Evolutionary conservation across 768 basidiomycete species (phyloP).

Genomic region (Clavaria fumosa): DNA sequence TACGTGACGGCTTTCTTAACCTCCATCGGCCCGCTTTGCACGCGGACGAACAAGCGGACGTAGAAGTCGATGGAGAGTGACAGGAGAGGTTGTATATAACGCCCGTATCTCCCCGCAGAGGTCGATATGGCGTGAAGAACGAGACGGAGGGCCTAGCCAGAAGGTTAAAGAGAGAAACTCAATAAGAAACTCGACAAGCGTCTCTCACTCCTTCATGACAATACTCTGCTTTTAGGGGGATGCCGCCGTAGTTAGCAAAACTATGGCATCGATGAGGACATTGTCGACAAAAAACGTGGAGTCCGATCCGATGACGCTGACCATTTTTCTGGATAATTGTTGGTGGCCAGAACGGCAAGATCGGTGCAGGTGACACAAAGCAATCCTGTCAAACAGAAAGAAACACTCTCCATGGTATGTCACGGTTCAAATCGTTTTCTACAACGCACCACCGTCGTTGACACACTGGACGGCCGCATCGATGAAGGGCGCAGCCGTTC

Average conservation of each 20-base stretch:
- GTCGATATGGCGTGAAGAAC: slow-evolving; percentile 78
- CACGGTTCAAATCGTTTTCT: no score
- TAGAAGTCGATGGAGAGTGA: slow-evolving; percentile 97
- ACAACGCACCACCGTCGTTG: slow-evolving; percentile 75
- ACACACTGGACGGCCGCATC: slow-evolving; percentile 86
- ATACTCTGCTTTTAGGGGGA: slow-evolving; percentile 84
- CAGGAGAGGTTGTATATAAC: slow-evolving; percentile 77
- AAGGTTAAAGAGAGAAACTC: slow-evolving; percentile 3
- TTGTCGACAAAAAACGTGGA: not conserved
- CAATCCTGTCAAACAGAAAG: slow-evolving; percentile 36
- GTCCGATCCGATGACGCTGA: slow-evolving; percentile 17
- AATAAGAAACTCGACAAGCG: not conserved
- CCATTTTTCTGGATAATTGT: slow-evolving; percentile 97
- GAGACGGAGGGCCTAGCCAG: slow-evolving; percentile 64
- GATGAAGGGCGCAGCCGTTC: slow-evolving; percentile 92
- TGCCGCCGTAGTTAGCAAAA: slow-evolving; percentile 90
- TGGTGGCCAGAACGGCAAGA: slow-evolving; percentile 81
- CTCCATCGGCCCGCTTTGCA: slow-evolving; percentile 58
- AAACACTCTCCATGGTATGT: slow-evolving; percentile 10
- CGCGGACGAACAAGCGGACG: slow-evolving; percentile 76
- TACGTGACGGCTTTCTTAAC: slow-evolving; percentile 76
- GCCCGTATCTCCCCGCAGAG: slow-evolving; percentile 83
- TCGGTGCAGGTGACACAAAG: slow-evolving; percentile 96
- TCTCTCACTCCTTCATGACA: slow-evolving; percentile 75
- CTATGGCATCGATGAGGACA: slow-evolving; percentile 23